Percentiles rank a stretch among this genome's conserved stretches.
These are phyloP conservation scores for Closterium sp. DNA, from an alignment of 139 green algal species.

Conservation along the genomic window DNA sequence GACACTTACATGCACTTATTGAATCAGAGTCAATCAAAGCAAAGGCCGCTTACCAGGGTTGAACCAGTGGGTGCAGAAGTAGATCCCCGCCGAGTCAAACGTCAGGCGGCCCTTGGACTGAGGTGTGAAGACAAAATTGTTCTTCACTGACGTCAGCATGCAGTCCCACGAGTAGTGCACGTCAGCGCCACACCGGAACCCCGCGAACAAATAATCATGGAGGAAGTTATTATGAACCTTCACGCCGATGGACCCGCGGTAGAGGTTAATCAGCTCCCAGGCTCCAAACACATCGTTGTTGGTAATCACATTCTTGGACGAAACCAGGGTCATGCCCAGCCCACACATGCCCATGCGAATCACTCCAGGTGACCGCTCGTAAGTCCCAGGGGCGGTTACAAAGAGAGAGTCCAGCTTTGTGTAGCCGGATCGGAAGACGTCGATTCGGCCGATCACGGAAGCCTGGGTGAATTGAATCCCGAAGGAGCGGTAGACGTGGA, in stretches of 20 bases:
- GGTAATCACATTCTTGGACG: neutral
- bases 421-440: neutral
- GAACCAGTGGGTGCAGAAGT: conserved; percentile 17
- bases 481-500: neutral
- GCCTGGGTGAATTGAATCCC: neutral
- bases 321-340: neutral
- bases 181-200: conserved; percentile 6
- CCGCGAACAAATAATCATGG: neutral
- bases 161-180: neutral
- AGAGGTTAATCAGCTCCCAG: neutral
- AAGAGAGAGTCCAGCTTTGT: neutral
- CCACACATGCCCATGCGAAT: neutral
- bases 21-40: too few relatives aligned
- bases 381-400: neutral
- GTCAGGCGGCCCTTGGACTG: neutral
- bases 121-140: conserved; percentile 4
- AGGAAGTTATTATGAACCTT: conserved; percentile 26
- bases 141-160: neutral
- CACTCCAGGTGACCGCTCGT: neutral
- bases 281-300: neutral
- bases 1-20: too few relatives aligned
- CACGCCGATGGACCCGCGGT: conserved; percentile 15
- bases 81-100: conserved; percentile 5
- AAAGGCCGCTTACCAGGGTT: conserved; percentile 11
- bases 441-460: neutral